Evolutionary conservation across 2,329 filamentous ascomycete species (phyloP), one percentile per base, ranked within the genome.

Genomic region (Cladorrhinum sp.): DNA sequence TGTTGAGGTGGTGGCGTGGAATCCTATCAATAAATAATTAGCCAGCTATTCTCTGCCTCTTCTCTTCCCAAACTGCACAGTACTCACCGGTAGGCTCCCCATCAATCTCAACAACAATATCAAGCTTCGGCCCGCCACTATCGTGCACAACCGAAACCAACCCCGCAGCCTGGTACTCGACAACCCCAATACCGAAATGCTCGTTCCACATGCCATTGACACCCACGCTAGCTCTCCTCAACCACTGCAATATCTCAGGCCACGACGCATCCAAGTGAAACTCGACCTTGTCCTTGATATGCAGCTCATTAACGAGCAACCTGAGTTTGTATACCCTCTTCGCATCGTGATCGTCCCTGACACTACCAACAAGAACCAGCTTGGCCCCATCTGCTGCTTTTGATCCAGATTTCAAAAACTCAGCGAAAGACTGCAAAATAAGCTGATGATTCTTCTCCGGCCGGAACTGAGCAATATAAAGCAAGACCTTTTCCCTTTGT

Each of bases 201-300:
- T 99, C 95, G 73, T 97, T 98, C 94, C 95, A 99, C 95, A 99
- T 99, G 70, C 90, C 92, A 69, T 99, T 99, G 28, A 96, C 92
- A 55, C 95, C 95, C 1, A 99, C 85, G 18, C 86, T 94, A 3
- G 90, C 87, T 64, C 80, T 86, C 57, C 85, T 79, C 63, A 98
- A 80, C 85, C 91, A 92, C 30, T 89, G 83, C 9, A 97, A 80
- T 57, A 99, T 91, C 67, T 92, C 85, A 2, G 90, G 86, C 92
- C 94, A 99, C 24, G 90, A 86, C 0, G 92, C 93, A 73, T 99
- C 93, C 59, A 92, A 87, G 65, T 96, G 85, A 73, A 99, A 99
- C 60, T 92, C 86, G 49, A 97, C 92, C 14, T 83, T 80, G 57
- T 96, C 89, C 70, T 90, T 91, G 74, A 98, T 89, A 60, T 88